Evolutionary conservation across 208 protist genomes (phyloP), one percentile per base, ranked within the genome.

Genomic region (Kentomonas sorsogonicus): DNA sequence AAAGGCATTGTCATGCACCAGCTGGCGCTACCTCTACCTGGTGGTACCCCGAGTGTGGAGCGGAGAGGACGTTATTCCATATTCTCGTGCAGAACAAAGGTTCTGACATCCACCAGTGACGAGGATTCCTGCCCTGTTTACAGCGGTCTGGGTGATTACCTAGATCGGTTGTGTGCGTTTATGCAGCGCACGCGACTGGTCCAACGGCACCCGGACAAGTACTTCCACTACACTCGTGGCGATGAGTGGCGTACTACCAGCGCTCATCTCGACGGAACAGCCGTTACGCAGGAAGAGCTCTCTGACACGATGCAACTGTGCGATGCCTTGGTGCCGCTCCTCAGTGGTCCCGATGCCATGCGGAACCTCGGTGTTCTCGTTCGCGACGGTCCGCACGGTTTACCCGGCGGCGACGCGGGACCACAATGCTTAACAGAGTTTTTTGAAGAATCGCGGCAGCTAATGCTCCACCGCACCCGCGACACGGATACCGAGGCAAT

Each of bases 191-290:
- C 75, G 16, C 72, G 79, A n/a, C 67, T 92, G 2, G 77, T 94
- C 45, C 84, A 92, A 45, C 56, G 72, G 11, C 82, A 92, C 66
- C 84, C 88, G 2, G 79, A 91, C 11, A 71, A 86, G 44, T 94
- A 79, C 56, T 92, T 94, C 33, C 50, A 75, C 33, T 76, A 80
- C 44, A 53, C 85, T 29, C 61, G 47, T 11, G 47, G 64, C 44
- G 70, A 46, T 51, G 57, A 45, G 31, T 61, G 68, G 69, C 53
- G 60, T n/a, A 5, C 40, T 9, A n/a, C 25, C 16, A 16, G 64
- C 0, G 20, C 25, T 31, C 81, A 85, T 47, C 51, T 85, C 6
- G 83, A 84, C 59, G 62, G 69, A 20, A 72, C 53, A 4, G 27
- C 58, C 7, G 75, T 90, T 1, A 59, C 67, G 2, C 6, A 60